Conservation (phyloP, 2,329 filamentous ascomycete species). For the Hymenoscyphus albidus region DNA sequence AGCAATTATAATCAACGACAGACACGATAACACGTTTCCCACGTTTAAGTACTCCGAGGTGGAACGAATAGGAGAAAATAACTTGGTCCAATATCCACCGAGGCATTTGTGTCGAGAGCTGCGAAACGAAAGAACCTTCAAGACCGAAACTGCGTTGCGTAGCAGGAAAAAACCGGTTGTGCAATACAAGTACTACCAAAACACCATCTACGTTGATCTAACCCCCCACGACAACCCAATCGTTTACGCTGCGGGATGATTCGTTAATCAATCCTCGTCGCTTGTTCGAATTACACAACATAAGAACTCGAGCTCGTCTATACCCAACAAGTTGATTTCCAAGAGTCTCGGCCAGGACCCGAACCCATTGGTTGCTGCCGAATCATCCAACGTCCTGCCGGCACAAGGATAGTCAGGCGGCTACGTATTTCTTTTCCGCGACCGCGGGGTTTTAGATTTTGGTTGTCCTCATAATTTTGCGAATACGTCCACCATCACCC, state of each 20-base stretch:
- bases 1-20: conserved; percentile 8
- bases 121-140: conserved; percentile 7
- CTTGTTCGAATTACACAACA: conserved; percentile 9
- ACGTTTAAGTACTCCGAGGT: conserved; percentile 1
- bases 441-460: conserved; percentile 15
- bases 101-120: neutral
- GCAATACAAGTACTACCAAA: neutral
- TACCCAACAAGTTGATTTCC: neutral
- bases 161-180: neutral
- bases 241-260: neutral
- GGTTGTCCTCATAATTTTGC: neutral
- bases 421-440: conserved; percentile 19
- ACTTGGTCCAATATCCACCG: neutral
- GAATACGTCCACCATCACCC: neutral
- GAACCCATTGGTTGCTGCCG: conserved; percentile 20
- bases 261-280: conserved; percentile 6
- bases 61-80: conserved; percentile 12
- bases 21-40: conserved; percentile 1
- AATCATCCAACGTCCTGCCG: conserved; percentile 24
- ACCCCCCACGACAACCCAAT: conserved; percentile 1
- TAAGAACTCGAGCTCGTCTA: neutral
- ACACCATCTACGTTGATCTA: neutral
- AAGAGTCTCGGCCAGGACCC: conserved; percentile 5
- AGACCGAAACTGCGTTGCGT: neutral
- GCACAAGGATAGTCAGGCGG: conserved; percentile 26